Base-by-base conservation (phyloP, 164 flowering plant species). In the Chimonanthus salicifolius region DNA sequence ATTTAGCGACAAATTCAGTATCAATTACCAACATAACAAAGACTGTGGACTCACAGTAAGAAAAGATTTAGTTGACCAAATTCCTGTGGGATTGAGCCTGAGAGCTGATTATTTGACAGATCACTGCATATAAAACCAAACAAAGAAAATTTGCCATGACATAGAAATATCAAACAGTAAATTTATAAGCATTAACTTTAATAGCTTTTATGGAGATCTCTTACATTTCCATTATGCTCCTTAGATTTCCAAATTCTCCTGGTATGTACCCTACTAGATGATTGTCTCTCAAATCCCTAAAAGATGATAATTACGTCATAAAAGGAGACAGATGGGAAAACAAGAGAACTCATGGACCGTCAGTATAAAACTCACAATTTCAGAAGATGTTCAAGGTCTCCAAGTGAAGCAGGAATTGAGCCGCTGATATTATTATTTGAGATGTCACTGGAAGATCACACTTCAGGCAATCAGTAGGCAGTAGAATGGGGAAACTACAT, bases 371-470 rank as follows among this genome's bases (percentile, higher is more conserved):
- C 95, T 88, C 74, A 94, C 99, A 95, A 80, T 82, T 89, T 95
- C 10, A 92, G 82, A 70, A 95, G 96, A 82, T 95, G 99, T 66
- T 95, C 99, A 85, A 95, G 80, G 71, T 93, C 96, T 72, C 99
- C 99, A 74, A 95, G 77, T 3, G 99, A 82, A 69, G 88, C 79
- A 65, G 99, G 97, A 71, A 94, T 89, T 44, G 84, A 44, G 43
- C 99, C 99, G 77, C 79, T 84, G 46, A 94, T 84, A 71, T 75
- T 84, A 80, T 94, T 94, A 68, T 84, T 78, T 8, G 99, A 94
- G 48, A 94, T 78, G 74, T 95, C 98, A 82, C 99, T 95, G 81
- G 13, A 60, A 79, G 16, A 58, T 18, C 74, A 54, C 4, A 11
- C 60, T n/a, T 54, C 0, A 6, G 3, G 13, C n/a, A 54, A 11